These are phyloP conservation scores for Coprinopsis marcescibilis DNA, from an alignment of 768 basidiomycete genomes.

Conservation along the genomic window DNA sequence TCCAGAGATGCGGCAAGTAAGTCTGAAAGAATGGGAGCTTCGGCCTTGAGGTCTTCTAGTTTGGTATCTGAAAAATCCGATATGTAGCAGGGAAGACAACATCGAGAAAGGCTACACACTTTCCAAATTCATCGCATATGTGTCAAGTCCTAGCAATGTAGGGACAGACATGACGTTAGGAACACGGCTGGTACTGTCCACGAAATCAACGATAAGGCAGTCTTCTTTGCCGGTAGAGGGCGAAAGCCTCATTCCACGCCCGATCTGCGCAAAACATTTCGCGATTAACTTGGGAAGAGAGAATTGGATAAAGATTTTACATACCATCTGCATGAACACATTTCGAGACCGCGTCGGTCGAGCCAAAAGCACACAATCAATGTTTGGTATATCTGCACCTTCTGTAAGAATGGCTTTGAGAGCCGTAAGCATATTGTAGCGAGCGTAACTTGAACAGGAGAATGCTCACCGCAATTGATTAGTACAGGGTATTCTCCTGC, in stretches of 20 bases:
- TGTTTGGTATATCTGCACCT: conserved; percentile 91
- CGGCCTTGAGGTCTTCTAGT: conserved; percentile 5
- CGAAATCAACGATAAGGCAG: conserved; percentile 89
- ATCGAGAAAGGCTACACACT: conserved; percentile 33
- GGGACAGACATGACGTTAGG: conserved; percentile 73
- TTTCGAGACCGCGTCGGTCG: conserved; percentile 87
- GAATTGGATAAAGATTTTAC: conserved; percentile 12
- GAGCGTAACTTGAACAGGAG: not conserved
- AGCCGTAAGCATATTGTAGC: not conserved
- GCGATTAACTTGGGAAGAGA: conserved; percentile 1
- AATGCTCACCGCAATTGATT: conserved; percentile 74
- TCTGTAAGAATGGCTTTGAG: conserved; percentile 84
- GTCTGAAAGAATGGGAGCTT: not conserved
- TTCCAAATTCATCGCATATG: conserved; percentile 55
- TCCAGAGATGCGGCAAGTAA: not conserved
- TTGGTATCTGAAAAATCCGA: not conserved
- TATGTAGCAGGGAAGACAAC: not conserved
- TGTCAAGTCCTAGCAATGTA: conserved; percentile 80
- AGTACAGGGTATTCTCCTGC: conserved; percentile 76
- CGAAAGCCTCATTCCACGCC: conserved; percentile 85
- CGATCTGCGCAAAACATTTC: conserved; percentile 52
- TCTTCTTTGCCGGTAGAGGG: conserved; percentile 74
- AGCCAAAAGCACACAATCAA: conserved; percentile 86
- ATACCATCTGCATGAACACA: conserved; percentile 88
- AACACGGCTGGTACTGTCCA: conserved; percentile 66